Evolutionary conservation across 2,329 filamentous ascomycete genomes (phyloP).

Genomic region (Verticillium nubilum): DNA sequence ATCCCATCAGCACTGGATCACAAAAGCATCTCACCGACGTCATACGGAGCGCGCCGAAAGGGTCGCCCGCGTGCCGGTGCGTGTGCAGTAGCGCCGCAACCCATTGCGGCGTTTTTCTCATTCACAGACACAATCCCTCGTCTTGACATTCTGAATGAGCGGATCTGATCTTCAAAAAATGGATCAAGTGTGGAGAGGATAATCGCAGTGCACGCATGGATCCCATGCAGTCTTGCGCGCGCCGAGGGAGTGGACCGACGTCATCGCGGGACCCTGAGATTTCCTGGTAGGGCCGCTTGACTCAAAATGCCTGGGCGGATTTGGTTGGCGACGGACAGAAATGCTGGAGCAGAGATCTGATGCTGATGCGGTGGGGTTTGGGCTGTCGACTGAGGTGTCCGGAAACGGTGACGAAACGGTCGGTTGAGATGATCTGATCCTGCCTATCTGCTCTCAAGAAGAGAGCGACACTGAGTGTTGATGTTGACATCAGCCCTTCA

Average conservation of each 20-base stretch:
- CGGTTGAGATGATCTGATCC: not conserved
- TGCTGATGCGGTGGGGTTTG: not conserved
- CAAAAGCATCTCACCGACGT: not conserved
- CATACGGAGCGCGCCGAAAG: not conserved
- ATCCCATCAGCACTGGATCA: not conserved
- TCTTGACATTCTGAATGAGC: not conserved
- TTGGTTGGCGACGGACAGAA: not conserved
- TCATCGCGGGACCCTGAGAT: not conserved
- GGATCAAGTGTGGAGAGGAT: not conserved
- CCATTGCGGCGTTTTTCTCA: not conserved
- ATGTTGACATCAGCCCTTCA: not conserved
- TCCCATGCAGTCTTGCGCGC: not conserved
- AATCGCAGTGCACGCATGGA: not conserved
- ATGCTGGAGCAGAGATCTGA: not conserved
- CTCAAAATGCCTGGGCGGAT: not conserved
- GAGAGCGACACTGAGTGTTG: too few relatives aligned
- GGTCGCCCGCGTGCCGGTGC: not conserved
- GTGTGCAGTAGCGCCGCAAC: not conserved
- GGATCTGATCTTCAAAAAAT: not conserved
- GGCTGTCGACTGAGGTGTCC: not conserved
- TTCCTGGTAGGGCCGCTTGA: not conserved
- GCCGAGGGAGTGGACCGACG: not conserved
- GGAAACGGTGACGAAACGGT: not conserved
- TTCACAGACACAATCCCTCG: not conserved
- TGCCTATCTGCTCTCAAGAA: too few relatives aligned